Conservation (phyloP, 495 filamentous ascomycete species). For the Pyrenula massariospora region DNA sequence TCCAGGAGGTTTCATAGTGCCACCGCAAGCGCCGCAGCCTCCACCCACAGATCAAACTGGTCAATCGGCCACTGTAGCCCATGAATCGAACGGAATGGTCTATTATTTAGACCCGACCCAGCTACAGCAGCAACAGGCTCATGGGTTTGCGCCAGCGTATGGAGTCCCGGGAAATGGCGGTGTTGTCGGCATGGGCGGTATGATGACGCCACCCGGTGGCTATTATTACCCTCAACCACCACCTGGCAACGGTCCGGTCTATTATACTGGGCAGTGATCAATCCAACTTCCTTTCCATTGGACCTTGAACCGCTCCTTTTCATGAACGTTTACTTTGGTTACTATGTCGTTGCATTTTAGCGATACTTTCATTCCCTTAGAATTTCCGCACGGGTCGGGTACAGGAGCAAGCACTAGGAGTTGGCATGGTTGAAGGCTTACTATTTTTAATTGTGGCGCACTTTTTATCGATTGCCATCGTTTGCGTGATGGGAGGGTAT, state of each 20-base stretch:
- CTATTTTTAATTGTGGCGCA: background rate
- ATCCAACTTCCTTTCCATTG: constrained; percentile 63
- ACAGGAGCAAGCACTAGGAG: background rate
- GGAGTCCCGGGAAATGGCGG: constrained; percentile 39
- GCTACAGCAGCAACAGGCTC: constrained; percentile 39
- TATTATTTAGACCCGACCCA: constrained; percentile 84
- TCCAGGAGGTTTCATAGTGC: constrained; percentile 30
- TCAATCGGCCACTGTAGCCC: constrained; percentile 64
- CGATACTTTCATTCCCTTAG: background rate
- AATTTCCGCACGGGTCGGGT: background rate
- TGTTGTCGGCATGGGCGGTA: constrained; percentile 63
- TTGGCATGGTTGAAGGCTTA: background rate
- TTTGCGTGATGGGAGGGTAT: background rate
- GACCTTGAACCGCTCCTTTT: constrained; percentile 29
- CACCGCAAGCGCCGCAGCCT: constrained; percentile 26
- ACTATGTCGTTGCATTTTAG: constrained; percentile 4
- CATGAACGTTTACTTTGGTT: constrained; percentile 2
- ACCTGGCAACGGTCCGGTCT: constrained; percentile 33
- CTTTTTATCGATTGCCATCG: background rate
- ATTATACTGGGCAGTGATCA: constrained; percentile 56
- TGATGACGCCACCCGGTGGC: constrained; percentile 61
- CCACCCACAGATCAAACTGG: constrained; percentile 32
- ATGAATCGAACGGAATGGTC: constrained; percentile 88
- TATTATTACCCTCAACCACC: constrained; percentile 63
- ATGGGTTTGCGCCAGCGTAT: constrained; percentile 39